Conservation (phyloP, 2,329 filamentous ascomycete species). For the Aphanoascus verrucosus region DNA sequence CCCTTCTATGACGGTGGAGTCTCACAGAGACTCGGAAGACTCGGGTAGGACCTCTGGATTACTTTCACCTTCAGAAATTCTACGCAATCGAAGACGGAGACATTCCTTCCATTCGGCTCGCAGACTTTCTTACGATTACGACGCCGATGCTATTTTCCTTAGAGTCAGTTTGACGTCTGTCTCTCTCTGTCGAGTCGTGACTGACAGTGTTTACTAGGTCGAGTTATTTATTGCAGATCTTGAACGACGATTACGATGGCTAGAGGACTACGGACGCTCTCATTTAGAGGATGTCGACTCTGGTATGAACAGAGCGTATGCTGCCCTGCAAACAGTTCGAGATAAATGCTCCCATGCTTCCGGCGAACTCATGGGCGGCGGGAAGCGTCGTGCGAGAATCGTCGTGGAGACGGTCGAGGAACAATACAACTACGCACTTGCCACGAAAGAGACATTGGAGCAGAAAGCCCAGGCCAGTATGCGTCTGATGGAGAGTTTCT, state of each 20-base stretch:
- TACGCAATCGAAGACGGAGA: slow-evolving; percentile 33
- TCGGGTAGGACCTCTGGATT: slow-evolving; percentile 19
- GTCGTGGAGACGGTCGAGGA: slow-evolving; percentile 87
- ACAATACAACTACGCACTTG: slow-evolving; percentile 75
- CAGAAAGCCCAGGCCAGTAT: slow-evolving; percentile 86
- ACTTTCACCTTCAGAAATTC: slow-evolving; percentile 25
- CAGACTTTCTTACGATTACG: slow-evolving; percentile 36
- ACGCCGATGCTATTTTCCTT: slow-evolving; percentile 38
- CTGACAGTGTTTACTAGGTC: slow-evolving; percentile 24
- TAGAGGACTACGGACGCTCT: slow-evolving; percentile 78
- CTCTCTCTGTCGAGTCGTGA: not conserved
- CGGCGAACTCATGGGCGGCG: slow-evolving; percentile 78
- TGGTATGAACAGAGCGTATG: slow-evolving; percentile 72
- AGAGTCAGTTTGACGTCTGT: slow-evolving; percentile 22
- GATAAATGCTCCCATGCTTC: slow-evolving; percentile 82
- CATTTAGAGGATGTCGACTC: slow-evolving; percentile 71
- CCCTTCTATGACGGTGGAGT: slow-evolving; percentile 32
- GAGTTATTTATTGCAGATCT: slow-evolving; percentile 59
- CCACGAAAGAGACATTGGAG: slow-evolving; percentile 73
- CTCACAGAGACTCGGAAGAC: slow-evolving; percentile 21
- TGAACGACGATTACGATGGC: slow-evolving; percentile 72
- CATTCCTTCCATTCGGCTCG: slow-evolving; percentile 37
- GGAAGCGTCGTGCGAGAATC: slow-evolving; percentile 70
- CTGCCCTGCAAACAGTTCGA: slow-evolving; percentile 74
- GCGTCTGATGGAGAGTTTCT: slow-evolving; percentile 70